phyloP scores from a whole-genome alignment of 805 yeast species.

The Babjeviella inositovora region DNA sequence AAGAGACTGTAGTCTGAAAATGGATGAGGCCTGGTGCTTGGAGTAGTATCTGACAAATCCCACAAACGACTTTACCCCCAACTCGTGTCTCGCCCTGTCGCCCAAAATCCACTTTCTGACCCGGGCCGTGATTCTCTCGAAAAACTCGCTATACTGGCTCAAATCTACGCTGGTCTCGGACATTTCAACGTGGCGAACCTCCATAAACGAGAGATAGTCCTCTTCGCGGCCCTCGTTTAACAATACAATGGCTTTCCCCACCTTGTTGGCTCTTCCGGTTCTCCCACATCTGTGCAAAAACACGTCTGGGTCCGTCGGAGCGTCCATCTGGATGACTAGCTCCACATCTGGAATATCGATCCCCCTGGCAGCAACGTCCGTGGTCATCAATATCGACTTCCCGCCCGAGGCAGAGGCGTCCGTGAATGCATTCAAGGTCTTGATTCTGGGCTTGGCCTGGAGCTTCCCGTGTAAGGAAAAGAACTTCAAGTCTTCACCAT shows the following conservation, averaged over 20 bases:
- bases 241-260: conserved; percentile 67
- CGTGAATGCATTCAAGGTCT: conserved; percentile 49
- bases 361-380: conserved; percentile 98
- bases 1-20: conserved; percentile 57
- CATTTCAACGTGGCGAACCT: conserved; percentile 48
- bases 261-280: conserved; percentile 82
- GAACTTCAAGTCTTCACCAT: conserved; percentile 18
- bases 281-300: conserved; percentile 92
- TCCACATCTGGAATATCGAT: conserved; percentile 93
- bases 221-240: conserved; percentile 65
- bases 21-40: conserved; percentile 78
- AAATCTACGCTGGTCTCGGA: conserved; percentile 15
- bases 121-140: conserved; percentile 10
- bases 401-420: conserved; percentile 15
- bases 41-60: conserved; percentile 73
- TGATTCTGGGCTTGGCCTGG: conserved; percentile 62
- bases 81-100: conserved; percentile 74
- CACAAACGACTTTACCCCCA: conserved; percentile 66
- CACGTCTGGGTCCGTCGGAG: conserved; percentile 86
- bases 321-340: conserved; percentile 83
- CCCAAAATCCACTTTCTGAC: conserved; percentile 39
- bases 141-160: conserved; percentile 4
- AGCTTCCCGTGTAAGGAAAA: conserved; percentile 86
- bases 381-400: conserved; percentile 63
- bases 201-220: conserved; percentile 68